Conservation (phyloP, 495 filamentous ascomycete genomes). For the Glarea lozoyensis region DNA sequence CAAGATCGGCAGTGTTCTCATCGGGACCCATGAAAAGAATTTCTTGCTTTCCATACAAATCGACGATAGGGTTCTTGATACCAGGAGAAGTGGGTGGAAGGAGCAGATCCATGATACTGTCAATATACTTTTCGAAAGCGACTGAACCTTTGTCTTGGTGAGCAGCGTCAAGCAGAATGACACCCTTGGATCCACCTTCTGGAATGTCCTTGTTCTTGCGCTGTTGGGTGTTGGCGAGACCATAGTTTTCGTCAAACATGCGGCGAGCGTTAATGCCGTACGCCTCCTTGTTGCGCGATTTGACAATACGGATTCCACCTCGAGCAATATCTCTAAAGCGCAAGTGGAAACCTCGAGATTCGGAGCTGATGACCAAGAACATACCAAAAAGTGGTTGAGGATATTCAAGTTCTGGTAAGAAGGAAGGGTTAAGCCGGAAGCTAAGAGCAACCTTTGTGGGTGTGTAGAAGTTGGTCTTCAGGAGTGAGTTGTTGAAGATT, state of each 20-base stretch:
- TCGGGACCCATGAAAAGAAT: conserved; percentile 98
- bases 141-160: conserved; percentile 87
- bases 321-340: conserved; percentile 96
- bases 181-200: conserved; percentile 97
- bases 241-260: conserved; percentile 97
- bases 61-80: conserved; percentile 97
- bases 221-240: conserved; percentile 95
- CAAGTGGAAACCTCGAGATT: conserved; percentile 94
- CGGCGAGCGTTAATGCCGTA: conserved; percentile 94
- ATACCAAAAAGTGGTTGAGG: conserved; percentile 91
- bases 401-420: conserved; percentile 87
- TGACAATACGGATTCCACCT: conserved; percentile 96
- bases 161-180: conserved; percentile 85
- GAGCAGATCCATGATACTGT: conserved; percentile 91
- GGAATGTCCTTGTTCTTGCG: conserved; percentile 99
- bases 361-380: conserved; percentile 95
- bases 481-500: conserved; percentile 78
- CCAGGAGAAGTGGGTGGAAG: conserved; percentile 83
- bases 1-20: conserved; percentile 95
- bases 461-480: conserved; percentile 99
- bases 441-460: conserved; percentile 97
- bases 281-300: conserved; percentile 87
- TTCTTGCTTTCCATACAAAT: conserved; percentile 86
- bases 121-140: conserved; percentile 99
- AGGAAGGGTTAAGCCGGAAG: conserved; percentile 83